phyloP scores from a whole-genome alignment of 2,329 filamentous ascomycete genomes.

The Apiospora hydei region DNA sequence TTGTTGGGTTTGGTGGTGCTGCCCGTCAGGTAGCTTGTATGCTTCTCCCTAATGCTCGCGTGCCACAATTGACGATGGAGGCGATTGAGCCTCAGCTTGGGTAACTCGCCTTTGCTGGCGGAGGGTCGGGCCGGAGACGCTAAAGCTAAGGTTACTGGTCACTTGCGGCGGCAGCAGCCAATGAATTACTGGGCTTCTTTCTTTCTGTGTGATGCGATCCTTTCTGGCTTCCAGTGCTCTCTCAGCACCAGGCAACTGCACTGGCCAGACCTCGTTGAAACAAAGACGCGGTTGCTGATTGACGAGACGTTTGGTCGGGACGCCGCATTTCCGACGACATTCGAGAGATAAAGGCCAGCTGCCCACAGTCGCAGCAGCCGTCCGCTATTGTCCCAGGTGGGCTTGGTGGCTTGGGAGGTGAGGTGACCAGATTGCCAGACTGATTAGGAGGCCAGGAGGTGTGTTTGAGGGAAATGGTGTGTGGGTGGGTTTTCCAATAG shows the following conservation, averaged over 20 bases:
- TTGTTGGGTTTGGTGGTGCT: neutral
- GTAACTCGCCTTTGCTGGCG: neutral
- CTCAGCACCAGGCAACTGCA: neutral
- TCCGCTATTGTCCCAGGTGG: constrained; percentile 1
- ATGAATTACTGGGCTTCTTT: neutral
- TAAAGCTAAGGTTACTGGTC: neutral
- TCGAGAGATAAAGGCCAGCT: neutral
- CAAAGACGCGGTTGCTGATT: neutral
- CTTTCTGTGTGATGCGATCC: neutral
- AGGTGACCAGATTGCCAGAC: too few relatives aligned
- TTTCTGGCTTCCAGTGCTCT: neutral
- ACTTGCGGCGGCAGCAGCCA: constrained; percentile 3
- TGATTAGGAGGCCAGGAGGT: neutral
- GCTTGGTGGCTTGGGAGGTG: neutral
- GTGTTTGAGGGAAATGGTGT: constrained; percentile 16
- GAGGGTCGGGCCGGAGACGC: constrained; percentile 10
- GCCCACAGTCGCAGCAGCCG: constrained; percentile 5
- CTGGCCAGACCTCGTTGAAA: constrained; percentile 2
- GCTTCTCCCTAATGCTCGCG: neutral
- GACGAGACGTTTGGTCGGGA: constrained; percentile 4
- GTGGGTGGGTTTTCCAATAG: constrained; percentile 9
- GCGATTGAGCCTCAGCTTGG: constrained; percentile 8
- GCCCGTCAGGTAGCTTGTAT: neutral
- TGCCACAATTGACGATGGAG: constrained; percentile 7
- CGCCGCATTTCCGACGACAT: neutral